phyloP scores from a whole-genome alignment of 2,329 filamentous ascomycete genomes.

The Sordariomycetes sp. region DNA sequence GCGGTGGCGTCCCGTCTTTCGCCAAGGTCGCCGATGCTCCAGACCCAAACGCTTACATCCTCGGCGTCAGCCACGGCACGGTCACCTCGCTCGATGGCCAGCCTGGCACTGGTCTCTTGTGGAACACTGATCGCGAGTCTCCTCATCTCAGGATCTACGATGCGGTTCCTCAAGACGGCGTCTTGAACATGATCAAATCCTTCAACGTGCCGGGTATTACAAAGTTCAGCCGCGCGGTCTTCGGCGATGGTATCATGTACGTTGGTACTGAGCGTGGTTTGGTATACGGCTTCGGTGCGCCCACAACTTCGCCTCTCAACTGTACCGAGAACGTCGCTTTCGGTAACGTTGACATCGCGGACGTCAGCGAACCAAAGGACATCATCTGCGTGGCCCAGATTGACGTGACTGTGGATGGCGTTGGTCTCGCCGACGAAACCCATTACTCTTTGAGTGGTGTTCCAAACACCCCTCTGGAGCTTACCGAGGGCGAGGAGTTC shows the following conservation, averaged over 20 bases:
- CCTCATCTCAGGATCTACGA: constrained; percentile 42
- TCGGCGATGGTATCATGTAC: constrained; percentile 46
- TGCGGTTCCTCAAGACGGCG: constrained; percentile 35
- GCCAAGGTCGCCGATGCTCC: constrained; percentile 41
- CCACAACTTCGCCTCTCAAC: constrained; percentile 42
- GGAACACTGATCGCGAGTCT: constrained; percentile 47
- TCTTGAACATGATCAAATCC: constrained; percentile 35
- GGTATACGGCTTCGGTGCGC: constrained; percentile 46
- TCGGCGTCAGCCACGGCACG: constrained; percentile 48
- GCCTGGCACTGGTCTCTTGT: constrained; percentile 44
- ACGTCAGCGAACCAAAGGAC: constrained; percentile 12
- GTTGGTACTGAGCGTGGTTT: constrained; percentile 40
- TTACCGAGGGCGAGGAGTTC: constrained; percentile 27
- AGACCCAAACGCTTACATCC: constrained; percentile 38
- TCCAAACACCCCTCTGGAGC: constrained; percentile 18
- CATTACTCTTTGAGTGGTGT: constrained; percentile 26
- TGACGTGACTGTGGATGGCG: constrained; percentile 27
- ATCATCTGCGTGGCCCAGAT: constrained; percentile 40
- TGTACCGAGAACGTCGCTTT: constrained; percentile 41
- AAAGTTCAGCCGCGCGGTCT: constrained; percentile 49
- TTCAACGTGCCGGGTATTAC: constrained; percentile 41
- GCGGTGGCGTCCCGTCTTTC: constrained; percentile 40
- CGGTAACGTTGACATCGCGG: constrained; percentile 31
- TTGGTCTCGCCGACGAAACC: constrained; percentile 21
- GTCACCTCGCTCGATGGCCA: constrained; percentile 44